Evolutionary conservation across 805 yeast genomes (phyloP).

Genomic region (Wickerhamomyces xylosicus): DNA sequence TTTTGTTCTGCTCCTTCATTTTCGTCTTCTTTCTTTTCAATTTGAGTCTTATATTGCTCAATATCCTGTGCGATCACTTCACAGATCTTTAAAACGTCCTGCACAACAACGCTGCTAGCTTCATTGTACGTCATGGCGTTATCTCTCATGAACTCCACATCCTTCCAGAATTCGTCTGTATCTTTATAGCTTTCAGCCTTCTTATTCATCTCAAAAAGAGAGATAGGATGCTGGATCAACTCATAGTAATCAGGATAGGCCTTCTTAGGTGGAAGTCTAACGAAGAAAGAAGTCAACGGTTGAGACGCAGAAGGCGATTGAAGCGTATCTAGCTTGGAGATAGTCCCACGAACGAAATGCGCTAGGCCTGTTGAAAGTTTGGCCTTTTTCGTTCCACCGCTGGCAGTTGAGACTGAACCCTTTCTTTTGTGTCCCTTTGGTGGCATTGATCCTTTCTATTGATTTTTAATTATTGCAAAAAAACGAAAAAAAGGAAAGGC

Average conservation of each 20-base stretch:
- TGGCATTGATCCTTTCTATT: slow-evolving; percentile 3
- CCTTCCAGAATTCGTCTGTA: slow-evolving; percentile 37
- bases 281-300: slow-evolving; percentile 31
- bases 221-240: slow-evolving; percentile 56
- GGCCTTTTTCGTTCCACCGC: not conserved
- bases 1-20: too few species aligned
- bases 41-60: too few species aligned
- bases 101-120: too few species aligned
- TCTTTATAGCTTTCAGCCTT: slow-evolving; percentile 29
- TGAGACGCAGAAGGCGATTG: too few species aligned
- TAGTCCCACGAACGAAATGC: not conserved
- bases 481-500: too few species aligned
- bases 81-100: too few species aligned
- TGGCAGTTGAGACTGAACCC: slow-evolving; percentile 17
- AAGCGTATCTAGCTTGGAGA: too few species aligned
- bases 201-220: slow-evolving; percentile 53
- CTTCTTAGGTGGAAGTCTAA: slow-evolving; percentile 63
- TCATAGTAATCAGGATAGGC: slow-evolving; percentile 74
- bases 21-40: too few species aligned
- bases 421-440: slow-evolving; percentile 14
- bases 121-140: slow-evolving; percentile 83
- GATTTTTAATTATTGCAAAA: too few species aligned
- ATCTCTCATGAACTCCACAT: slow-evolving; percentile 53
- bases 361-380: not conserved
- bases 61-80: too few species aligned